These are phyloP conservation scores for Neurospora sp. DNA, from an alignment of 495 filamentous ascomycete species.

Conservation along the genomic window DNA sequence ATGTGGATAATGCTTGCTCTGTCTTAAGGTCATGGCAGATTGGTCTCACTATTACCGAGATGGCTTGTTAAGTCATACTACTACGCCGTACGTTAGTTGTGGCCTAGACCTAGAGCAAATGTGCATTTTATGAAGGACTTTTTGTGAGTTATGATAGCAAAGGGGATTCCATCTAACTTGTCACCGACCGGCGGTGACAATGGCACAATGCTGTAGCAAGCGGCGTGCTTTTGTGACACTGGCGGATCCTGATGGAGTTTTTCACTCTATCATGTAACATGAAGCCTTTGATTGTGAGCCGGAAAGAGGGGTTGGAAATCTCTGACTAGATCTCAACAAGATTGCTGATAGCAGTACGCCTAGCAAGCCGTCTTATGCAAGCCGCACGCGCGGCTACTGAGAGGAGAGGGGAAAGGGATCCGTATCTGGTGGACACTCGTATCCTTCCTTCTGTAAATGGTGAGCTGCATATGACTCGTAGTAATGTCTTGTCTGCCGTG, in stretches of 20 bases:
- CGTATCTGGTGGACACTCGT: neutral
- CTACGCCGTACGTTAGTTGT: constrained; percentile 1
- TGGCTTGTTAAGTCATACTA: neutral
- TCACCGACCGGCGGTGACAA: neutral
- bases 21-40: neutral
- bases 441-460: neutral
- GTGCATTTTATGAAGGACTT: constrained; percentile 9
- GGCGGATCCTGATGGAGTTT: constrained; percentile 11
- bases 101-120: constrained; percentile 8
- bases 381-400: neutral
- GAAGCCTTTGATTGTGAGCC: neutral
- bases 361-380: neutral
- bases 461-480: neutral
- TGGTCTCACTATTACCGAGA: constrained; percentile 9
- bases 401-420: neutral
- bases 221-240: constrained; percentile 11
- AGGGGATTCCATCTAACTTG: constrained; percentile 8
- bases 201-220: constrained; percentile 4
- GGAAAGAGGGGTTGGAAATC: constrained; percentile 4
- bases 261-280: constrained; percentile 3
- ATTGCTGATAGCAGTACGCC: neutral
- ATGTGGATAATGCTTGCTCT: constrained; percentile 2
- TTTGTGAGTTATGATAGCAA: constrained; percentile 25
- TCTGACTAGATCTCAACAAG: neutral
- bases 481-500: neutral